Percentiles rank a stretch among this genome's conserved stretches.
Evolutionary conservation across 2,329 filamentous ascomycete genomes (phyloP).

Genomic region (Dothidotthia symphoricarpi): DNA sequence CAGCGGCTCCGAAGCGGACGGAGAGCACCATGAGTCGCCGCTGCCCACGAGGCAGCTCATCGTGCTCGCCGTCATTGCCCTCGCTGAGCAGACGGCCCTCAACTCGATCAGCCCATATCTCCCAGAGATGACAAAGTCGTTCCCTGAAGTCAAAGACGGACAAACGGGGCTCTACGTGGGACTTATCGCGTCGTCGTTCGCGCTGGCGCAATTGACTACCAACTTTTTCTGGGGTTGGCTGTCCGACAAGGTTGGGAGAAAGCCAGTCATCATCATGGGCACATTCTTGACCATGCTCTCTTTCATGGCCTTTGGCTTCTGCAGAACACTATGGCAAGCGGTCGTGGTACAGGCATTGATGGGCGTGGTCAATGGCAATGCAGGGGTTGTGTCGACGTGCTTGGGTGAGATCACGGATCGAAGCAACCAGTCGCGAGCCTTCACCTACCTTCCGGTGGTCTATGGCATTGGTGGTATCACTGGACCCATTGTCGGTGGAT

Average conservation of each 20-base stretch:
- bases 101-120: constrained; percentile 97
- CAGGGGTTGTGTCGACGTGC: constrained; percentile 89
- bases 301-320: constrained; percentile 86
- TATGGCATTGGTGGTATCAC: constrained; percentile 94
- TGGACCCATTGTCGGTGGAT: constrained; percentile 83
- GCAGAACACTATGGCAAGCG: constrained; percentile 76
- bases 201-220: constrained; percentile 85
- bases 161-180: constrained; percentile 87
- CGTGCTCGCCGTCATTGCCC: constrained; percentile 80
- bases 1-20: constrained; percentile 37
- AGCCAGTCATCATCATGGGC: constrained; percentile 77
- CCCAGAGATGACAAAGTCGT: constrained; percentile 84
- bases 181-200: constrained; percentile 84
- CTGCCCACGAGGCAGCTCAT: constrained; percentile 79
- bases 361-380: constrained; percentile 93
- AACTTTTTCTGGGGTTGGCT: constrained; percentile 91
- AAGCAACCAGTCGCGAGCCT: constrained; percentile 89
- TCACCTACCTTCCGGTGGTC: constrained; percentile 92
- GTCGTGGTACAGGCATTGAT: constrained; percentile 83
- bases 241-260: constrained; percentile 74
- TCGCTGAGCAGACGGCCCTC: constrained; percentile 92
- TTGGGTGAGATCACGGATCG: constrained; percentile 92
- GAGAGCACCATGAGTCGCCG: constrained; percentile 61
- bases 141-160: constrained; percentile 70
- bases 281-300: constrained; percentile 79